Base-by-base conservation (phyloP, 495 filamentous ascomycete species). In the Aspergillus ellipticus region DNA sequence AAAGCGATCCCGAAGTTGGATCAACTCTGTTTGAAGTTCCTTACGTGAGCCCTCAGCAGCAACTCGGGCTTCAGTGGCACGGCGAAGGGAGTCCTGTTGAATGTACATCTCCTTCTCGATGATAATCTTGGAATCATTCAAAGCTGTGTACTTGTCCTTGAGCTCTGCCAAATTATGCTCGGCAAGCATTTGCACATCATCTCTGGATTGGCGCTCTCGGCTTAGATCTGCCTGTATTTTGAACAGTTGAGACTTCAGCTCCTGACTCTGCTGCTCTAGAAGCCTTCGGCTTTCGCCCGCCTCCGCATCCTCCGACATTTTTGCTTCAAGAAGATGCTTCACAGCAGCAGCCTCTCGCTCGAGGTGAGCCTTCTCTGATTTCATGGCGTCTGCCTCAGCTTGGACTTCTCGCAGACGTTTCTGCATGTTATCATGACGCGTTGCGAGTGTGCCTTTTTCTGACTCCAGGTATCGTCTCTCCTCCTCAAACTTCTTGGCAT, bases 31-130 rank as follows among this genome's bases (percentile, higher is more conserved):
- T 47, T 96, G 92, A 20, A 93, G 84, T 17, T 95, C 90, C 62
- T 96, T 93, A 2, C 92, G 90, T 54, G 94, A 89, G 46, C 85
- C 82, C 63, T 98, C 95, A 4, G 88, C 89, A 17, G 81, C 77
- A 9, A 85, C 74, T 10, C 90, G 82, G 26, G 86, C 87, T 70
- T 96, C 91, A 39, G 88, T 89, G 8, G 92, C 88, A 17, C 94
- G 88, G 19, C 94, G 88, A 43, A 97, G 83, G 13, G 88, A 89
- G 66, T 98, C 94, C 69, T 97, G 92, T 62, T 97, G 94, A n/a
- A 88, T 85, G 67, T 97, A 97, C 72, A 98, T 90, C 69, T 97
- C 95, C 70, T 96, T 97, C 68, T 98, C 94, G 52, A 98, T 97
- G 37, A 81, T 94, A 61, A 97, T 96, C 71, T 98, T 98, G 5